These are phyloP conservation scores for Aspergillus sclerotiicarbonarius DNA, from an alignment of 495 filamentous ascomycete species.

Conservation along the genomic window DNA sequence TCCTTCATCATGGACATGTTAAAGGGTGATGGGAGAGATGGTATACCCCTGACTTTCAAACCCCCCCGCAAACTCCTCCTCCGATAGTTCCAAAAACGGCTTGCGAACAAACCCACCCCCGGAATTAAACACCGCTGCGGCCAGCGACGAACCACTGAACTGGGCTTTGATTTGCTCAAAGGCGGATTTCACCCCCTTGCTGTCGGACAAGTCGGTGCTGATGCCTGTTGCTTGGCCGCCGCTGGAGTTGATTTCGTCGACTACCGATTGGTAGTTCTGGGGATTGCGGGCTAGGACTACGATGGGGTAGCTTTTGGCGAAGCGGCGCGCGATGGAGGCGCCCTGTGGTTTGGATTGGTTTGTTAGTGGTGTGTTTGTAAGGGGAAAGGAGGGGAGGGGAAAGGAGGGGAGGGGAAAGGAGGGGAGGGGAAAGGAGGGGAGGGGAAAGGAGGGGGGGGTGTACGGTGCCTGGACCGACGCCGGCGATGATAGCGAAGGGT, in stretches of 20 bases:
- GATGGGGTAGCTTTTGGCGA: constrained; percentile 72
- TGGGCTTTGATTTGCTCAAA: constrained; percentile 65
- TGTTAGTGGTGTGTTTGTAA: constrained; percentile 3
- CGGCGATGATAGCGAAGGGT: constrained; percentile 67
- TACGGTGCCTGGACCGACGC: constrained; percentile 72
- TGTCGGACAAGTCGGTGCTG: constrained; percentile 66
- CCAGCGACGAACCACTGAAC: constrained; percentile 46
- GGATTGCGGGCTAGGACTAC: constrained; percentile 71
- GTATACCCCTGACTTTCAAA: constrained; percentile 62
- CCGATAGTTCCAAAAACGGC: constrained; percentile 73
- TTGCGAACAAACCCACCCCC: constrained; percentile 66
- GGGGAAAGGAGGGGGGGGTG: constrained; percentile 8
- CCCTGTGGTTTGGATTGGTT: constrained; percentile 30
- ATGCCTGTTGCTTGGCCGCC: constrained; percentile 77
- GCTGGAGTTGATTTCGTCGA: constrained; percentile 65
- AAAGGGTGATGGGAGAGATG: not conserved
- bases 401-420: too few relatives aligned
- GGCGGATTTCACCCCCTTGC: constrained; percentile 60
- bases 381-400: not conserved
- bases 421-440: not conserved
- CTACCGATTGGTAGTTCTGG: constrained; percentile 62
- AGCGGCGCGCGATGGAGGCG: constrained; percentile 62
- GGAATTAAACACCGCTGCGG: constrained; percentile 85
- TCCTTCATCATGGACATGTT: too few relatives aligned
- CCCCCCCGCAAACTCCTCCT: constrained; percentile 60